phyloP scores from a whole-genome alignment of 108 stramenopile species.

The Fragilaria crotonensis region DNA sequence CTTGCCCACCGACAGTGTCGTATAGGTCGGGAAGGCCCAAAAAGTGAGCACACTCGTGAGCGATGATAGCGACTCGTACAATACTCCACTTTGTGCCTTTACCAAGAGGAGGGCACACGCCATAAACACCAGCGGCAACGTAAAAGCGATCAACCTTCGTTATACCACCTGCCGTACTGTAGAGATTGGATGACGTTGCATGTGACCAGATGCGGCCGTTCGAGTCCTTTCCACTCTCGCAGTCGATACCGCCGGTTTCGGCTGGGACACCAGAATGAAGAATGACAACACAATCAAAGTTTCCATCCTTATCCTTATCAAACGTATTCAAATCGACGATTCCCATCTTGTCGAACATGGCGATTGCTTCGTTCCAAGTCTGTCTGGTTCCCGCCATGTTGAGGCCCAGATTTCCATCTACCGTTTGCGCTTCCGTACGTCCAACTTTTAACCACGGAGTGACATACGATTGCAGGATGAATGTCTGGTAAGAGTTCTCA shows the following conservation, averaged over 20 bases:
- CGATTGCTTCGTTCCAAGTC: conserved; percentile 11
- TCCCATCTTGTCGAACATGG: conserved; percentile 15
- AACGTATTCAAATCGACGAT: conserved; percentile 3
- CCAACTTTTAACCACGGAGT: conserved; percentile 12
- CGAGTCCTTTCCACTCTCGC: conserved; percentile 17
- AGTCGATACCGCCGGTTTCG: conserved; percentile 40
- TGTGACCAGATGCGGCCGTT: conserved; percentile 22
- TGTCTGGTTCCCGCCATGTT: background rate
- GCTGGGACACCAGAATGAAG: conserved; percentile 58
- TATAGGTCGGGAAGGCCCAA: conserved; percentile 15
- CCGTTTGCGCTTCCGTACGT: conserved; percentile 16
- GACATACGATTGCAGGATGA: conserved; percentile 22
- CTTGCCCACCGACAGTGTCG: conserved; percentile 7
- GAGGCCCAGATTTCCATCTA: conserved; percentile 21
- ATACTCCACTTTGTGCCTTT: conserved; percentile 24
- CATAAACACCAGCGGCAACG: conserved; percentile 25
- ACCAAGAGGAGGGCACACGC: conserved; percentile 9
- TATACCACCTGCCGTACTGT: conserved; percentile 21
- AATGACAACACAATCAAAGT: conserved; percentile 42
- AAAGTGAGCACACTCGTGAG: conserved; percentile 18
- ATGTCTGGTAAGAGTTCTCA: conserved; percentile 23
- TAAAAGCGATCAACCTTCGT: conserved; percentile 37
- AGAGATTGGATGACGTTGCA: conserved; percentile 4
- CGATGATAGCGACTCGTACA: conserved; percentile 9
- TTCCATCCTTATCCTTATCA: conserved; percentile 22